These are phyloP conservation scores for Evernia prunastri DNA, from an alignment of 495 filamentous ascomycete species.

Conservation along the genomic window DNA sequence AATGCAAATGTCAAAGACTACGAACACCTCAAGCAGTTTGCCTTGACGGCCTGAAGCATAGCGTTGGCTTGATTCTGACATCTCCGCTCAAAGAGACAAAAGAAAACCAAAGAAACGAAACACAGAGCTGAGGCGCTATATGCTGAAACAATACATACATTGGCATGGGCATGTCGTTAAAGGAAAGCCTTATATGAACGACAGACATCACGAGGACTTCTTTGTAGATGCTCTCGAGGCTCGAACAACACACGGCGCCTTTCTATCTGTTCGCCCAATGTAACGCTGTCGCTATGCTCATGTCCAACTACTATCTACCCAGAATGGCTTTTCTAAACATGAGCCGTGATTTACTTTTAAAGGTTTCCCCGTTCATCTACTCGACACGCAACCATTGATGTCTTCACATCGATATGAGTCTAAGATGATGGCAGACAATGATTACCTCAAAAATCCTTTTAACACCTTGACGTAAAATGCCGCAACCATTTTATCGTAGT, in stretches of 20 bases:
- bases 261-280: not conserved
- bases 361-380: not conserved
- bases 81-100: not conserved
- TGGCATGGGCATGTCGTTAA: not conserved
- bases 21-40: constrained; percentile 86
- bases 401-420: not conserved
- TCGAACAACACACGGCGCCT: not conserved
- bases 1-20: constrained; percentile 79
- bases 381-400: not conserved
- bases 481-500: not conserved
- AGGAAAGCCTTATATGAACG: not conserved
- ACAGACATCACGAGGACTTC: not conserved
- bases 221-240: not conserved
- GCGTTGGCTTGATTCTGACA: not conserved
- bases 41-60: constrained; percentile 48
- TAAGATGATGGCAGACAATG: not conserved
- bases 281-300: not conserved
- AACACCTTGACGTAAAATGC: not conserved
- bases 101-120: not conserved
- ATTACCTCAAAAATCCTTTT: not conserved
- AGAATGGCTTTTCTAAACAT: not conserved
- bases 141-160: not conserved
- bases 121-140: not conserved
- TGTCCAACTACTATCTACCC: not conserved
- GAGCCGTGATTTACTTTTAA: not conserved